phyloP scores from a whole-genome alignment of 139 green algal species.

The Nannochloris sp. region DNA sequence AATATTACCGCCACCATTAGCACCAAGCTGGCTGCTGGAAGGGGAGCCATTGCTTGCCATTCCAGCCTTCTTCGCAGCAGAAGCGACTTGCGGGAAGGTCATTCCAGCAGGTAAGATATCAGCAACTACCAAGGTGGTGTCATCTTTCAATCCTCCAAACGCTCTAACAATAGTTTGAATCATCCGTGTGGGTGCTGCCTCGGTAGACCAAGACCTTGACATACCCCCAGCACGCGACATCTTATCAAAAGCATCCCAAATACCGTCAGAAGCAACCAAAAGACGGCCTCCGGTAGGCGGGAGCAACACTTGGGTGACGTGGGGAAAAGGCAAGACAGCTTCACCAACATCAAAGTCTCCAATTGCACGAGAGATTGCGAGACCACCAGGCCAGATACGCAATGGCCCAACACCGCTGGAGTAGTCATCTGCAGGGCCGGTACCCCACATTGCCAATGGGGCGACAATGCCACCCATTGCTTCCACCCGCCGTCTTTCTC shows the following conservation, averaged over 20 bases:
- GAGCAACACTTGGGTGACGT: slow-evolving; percentile 75
- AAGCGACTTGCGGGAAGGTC: slow-evolving; percentile 30
- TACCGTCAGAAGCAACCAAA: slow-evolving; percentile 76
- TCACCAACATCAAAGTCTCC: slow-evolving; percentile 82
- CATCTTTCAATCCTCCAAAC: slow-evolving; percentile 58
- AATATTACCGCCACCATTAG: neutral
- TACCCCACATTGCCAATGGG: slow-evolving; percentile 31
- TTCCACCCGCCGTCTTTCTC: slow-evolving; percentile 36
- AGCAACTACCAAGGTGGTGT: slow-evolving; percentile 73
- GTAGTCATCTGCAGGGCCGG: slow-evolving; percentile 2
- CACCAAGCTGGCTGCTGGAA: neutral
- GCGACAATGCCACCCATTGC: slow-evolving; percentile 29
- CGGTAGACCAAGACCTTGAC: slow-evolving; percentile 24
- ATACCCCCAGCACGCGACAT: slow-evolving; percentile 14
- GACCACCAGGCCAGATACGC: slow-evolving; percentile 82
- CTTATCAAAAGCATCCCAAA: slow-evolving; percentile 84
- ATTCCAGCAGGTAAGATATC: slow-evolving; percentile 59
- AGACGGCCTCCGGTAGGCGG: slow-evolving; percentile 54
- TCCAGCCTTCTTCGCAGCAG: neutral
- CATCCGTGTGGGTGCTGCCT: slow-evolving; percentile 17
- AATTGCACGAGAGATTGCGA: slow-evolving; percentile 76
- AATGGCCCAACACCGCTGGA: slow-evolving; percentile 71
- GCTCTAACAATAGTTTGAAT: slow-evolving; percentile 25
- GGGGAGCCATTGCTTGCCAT: neutral
- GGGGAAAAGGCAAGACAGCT: slow-evolving; percentile 66